phyloP scores from a whole-genome alignment of 2,329 filamentous ascomycete species.

The Uncinocarpus reesii region DNA sequence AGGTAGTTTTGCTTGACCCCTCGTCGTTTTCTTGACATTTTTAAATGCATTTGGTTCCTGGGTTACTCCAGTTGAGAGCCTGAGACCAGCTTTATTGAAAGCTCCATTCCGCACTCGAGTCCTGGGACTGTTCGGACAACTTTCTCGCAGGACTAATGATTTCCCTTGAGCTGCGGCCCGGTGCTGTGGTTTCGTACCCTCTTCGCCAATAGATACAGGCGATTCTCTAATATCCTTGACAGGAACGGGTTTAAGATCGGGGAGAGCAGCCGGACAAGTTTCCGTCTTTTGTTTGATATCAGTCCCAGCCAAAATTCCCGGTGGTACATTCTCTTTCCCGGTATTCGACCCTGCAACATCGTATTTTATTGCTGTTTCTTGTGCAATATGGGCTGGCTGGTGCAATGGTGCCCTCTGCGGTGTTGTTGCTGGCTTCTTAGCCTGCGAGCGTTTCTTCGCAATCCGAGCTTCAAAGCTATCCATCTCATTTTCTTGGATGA shows the following conservation, averaged over 20 bases:
- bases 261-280: slow-evolving; percentile 11
- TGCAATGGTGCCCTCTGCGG: slow-evolving; percentile 40
- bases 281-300: slow-evolving; percentile 18
- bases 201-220: not conserved
- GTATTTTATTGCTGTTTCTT: slow-evolving; percentile 32
- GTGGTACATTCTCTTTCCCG: slow-evolving; percentile 55
- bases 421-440: slow-evolving; percentile 19
- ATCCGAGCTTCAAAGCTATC: slow-evolving; percentile 29
- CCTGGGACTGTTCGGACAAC: slow-evolving; percentile 10
- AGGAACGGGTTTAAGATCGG: slow-evolving; percentile 13
- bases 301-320: slow-evolving; percentile 27
- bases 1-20: not conserved
- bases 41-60: not conserved
- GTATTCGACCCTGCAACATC: slow-evolving; percentile 46
- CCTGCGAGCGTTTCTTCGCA: slow-evolving; percentile 25
- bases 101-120: not conserved
- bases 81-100: not conserved
- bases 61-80: not conserved
- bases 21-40: slow-evolving; percentile 16
- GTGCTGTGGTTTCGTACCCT: not conserved
- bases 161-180: too few species aligned
- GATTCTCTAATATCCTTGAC: slow-evolving; percentile 26
- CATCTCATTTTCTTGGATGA: slow-evolving; percentile 20
- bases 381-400: slow-evolving; percentile 31
- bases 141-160: not conserved